Base-by-base conservation (phyloP, 192 early-diverging fungal species). In the Podila horticola region DNA sequence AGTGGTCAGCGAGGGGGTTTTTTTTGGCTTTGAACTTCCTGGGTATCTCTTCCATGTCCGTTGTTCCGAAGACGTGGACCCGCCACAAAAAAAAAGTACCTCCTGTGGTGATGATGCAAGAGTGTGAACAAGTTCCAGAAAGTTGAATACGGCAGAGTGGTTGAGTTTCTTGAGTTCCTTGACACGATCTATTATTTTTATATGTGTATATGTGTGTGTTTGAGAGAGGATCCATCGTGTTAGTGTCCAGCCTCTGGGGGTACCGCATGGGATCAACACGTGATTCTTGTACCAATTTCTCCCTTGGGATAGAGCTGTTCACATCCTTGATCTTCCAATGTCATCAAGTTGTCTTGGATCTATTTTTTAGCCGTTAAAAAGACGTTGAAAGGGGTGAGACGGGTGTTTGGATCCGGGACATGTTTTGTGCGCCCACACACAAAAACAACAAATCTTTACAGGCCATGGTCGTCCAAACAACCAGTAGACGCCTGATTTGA, bases 401-500 rank as follows among this genome's bases (percentile, higher is more conserved):
- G 3, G 15, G 1, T 17, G 15, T 17, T 17, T 12, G 13, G 41
- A 45, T 45, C 41, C 0, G 13, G 41, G 3, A 34, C 2, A 11
- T 17, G 3, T 45, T 45, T 45, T 12, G 41, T 15, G 15, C 41
- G 15, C 13, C 2, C 15, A 28, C 30, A 22, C 52, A 52, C 20
- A 59, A 10, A 12, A 29, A 52, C n/a, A 70, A 59, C 17, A 24
- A 3, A 49, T 60, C 58, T 57, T 74, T 86, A 91, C 92, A 55
- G 87, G 90, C 91, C 91, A 94, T 49, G 79, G 57, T n/a, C 88
- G 89, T n/a, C 89, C 90, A 89, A 94, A 94, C 30, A 87, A 71
- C 48, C 79, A 71, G 59, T 92, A 94, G 1, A 75, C 70, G 31
- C 88, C 91, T 10, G 84, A 77, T 5, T 79, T 59, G 20, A 89